Conservation (phyloP, 768 basidiomycete species). For the Pleurotus platypus region DNA sequence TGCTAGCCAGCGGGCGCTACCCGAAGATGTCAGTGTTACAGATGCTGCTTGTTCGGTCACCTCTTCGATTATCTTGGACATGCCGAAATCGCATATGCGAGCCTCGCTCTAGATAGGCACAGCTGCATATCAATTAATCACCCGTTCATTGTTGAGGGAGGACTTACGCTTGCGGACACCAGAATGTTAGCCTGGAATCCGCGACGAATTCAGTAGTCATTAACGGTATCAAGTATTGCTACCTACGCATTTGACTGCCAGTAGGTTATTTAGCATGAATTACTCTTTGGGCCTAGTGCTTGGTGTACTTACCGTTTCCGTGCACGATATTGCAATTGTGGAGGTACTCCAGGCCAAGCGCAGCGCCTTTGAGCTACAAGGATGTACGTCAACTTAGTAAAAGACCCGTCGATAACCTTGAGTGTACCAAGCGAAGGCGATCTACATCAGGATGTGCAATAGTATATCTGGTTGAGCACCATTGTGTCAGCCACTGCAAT, state of each 20-base stretch:
- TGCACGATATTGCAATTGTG: slow-evolving; percentile 51
- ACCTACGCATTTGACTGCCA: slow-evolving; percentile 59
- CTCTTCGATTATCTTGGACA: slow-evolving; percentile 58
- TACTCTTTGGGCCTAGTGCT: background rate
- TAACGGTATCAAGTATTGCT: background rate
- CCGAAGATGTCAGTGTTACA: slow-evolving; percentile 42
- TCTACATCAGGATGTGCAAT: slow-evolving; percentile 28
- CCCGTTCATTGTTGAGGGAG: background rate
- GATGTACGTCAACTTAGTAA: background rate
- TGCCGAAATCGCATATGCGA: slow-evolving; percentile 61
- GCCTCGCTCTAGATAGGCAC: slow-evolving; percentile 39
- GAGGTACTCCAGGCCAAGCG: slow-evolving; percentile 54
- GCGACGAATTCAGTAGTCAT: background rate
- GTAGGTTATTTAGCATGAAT: too few species aligned
- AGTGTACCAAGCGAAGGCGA: slow-evolving; percentile 38
- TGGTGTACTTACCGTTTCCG: slow-evolving; percentile 48
- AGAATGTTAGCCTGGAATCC: slow-evolving; percentile 51
- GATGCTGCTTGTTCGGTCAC: slow-evolving; percentile 47
- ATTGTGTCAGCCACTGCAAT: background rate
- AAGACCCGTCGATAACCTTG: background rate
- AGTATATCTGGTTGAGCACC: slow-evolving; percentile 17
- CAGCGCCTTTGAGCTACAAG: slow-evolving; percentile 47
- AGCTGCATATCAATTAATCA: background rate
- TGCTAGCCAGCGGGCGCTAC: slow-evolving; percentile 56
- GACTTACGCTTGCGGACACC: slow-evolving; percentile 44